These are phyloP conservation scores for Neurospora sp. DNA, from an alignment of 495 filamentous ascomycete species.

Conservation along the genomic window DNA sequence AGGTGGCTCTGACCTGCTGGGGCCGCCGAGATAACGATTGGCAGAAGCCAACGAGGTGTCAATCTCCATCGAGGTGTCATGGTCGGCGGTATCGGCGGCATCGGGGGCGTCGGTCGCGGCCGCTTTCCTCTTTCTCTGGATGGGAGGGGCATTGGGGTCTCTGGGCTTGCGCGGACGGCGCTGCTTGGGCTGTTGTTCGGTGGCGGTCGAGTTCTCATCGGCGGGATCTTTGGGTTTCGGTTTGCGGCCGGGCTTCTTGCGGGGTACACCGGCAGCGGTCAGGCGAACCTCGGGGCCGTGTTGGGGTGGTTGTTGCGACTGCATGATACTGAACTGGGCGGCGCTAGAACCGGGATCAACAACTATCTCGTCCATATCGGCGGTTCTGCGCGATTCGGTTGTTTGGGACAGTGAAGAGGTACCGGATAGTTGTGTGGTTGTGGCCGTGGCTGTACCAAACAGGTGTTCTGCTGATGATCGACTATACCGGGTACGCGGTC, in stretches of 20 bases:
- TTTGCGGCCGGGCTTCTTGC: constrained; percentile 43
- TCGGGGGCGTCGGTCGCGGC: constrained; percentile 24
- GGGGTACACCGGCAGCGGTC: constrained; percentile 35
- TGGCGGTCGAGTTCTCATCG: constrained; percentile 31
- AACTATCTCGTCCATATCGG: constrained; percentile 29
- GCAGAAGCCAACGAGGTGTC: constrained; percentile 16
- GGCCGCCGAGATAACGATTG: neutral
- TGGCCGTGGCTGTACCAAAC: neutral
- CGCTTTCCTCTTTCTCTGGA: constrained; percentile 42
- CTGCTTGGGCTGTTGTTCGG: constrained; percentile 36
- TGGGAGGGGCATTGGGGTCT: constrained; percentile 44
- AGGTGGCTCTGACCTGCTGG: neutral
- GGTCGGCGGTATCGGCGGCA: constrained; percentile 21
- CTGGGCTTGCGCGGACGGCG: constrained; percentile 45
- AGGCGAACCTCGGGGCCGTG: constrained; percentile 20
- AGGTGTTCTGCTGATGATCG: neutral
- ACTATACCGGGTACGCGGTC: neutral
- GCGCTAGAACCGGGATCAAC: constrained; percentile 24
- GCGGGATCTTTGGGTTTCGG: constrained; percentile 36
- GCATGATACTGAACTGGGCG: constrained; percentile 22
- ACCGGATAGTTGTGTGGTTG: neutral
- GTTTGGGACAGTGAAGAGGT: neutral
- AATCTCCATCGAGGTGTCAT: constrained; percentile 26
- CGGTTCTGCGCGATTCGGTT: constrained; percentile 24
- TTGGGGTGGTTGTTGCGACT: constrained; percentile 14